A percentile compares a stretch with the other conserved stretches of the same genome.
These are phyloP conservation scores for Colletotrichum aenigma DNA, from an alignment of 2,329 filamentous ascomycete species.

Conservation along the genomic window DNA sequence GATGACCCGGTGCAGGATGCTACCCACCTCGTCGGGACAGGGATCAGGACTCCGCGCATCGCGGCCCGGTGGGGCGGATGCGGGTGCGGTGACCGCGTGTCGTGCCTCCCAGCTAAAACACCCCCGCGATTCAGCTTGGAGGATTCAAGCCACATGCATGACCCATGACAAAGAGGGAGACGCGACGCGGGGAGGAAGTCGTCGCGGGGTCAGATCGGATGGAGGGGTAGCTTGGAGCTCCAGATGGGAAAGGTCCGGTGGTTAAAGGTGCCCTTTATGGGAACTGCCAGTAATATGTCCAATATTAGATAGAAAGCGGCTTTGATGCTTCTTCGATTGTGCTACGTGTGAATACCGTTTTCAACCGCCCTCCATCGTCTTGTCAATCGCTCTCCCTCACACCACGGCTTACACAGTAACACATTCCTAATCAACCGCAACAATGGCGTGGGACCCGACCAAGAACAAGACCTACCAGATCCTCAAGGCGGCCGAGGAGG, in stretches of 20 bases:
- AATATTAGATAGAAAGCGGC: neutral
- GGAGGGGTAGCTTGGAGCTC: neutral
- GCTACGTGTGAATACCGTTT: neutral
- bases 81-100: neutral
- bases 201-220: neutral
- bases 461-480: conserved; percentile 39
- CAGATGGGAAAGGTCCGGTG: neutral
- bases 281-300: neutral
- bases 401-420: neutral
- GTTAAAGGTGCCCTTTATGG: neutral
- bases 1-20: neutral
- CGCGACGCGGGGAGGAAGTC: neutral
- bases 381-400: neutral
- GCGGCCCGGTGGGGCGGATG: neutral
- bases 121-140: neutral
- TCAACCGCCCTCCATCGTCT: neutral
- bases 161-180: neutral
- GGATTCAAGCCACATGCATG: neutral
- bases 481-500: conserved; percentile 55
- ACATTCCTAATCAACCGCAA: neutral
- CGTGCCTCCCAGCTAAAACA: neutral
- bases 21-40: neutral
- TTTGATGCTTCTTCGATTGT: neutral
- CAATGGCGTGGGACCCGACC: conserved; percentile 25
- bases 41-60: neutral